Conservation (phyloP, 495 filamentous ascomycete species). For the Trichoderma orchidacearum region DNA sequence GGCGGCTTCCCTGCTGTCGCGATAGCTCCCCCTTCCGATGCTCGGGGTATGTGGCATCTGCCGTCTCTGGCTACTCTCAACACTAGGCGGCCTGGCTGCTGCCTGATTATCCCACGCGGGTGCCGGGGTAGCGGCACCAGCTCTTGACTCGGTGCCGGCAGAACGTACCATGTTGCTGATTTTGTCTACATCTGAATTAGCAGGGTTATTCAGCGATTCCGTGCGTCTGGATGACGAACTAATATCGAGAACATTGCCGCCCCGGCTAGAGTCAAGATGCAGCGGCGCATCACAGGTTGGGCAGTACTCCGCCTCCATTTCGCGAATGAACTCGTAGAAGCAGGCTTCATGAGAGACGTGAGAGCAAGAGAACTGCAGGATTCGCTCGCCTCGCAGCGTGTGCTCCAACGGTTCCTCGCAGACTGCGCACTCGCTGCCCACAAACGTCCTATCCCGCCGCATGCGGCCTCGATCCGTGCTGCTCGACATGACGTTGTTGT, state of each 20-base stretch:
- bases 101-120: slow-evolving; percentile 35
- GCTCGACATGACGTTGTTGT: slow-evolving; percentile 43
- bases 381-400: slow-evolving; percentile 84
- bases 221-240: slow-evolving; percentile 41
- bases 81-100: slow-evolving; percentile 31
- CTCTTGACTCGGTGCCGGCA: slow-evolving; percentile 50
- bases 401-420: slow-evolving; percentile 97
- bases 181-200: slow-evolving; percentile 53
- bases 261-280: slow-evolving; percentile 85
- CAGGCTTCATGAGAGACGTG: slow-evolving; percentile 98
- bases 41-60: not conserved
- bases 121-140: slow-evolving; percentile 29
- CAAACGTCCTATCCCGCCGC: slow-evolving; percentile 85
- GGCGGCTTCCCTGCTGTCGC: slow-evolving; percentile 42
- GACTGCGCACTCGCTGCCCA: slow-evolving; percentile 87
- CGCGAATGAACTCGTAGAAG: slow-evolving; percentile 97
- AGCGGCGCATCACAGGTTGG: slow-evolving; percentile 89
- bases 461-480: slow-evolving; percentile 66
- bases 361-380: slow-evolving; percentile 89
- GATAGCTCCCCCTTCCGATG: slow-evolving; percentile 20
- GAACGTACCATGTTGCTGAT: slow-evolving; percentile 89
- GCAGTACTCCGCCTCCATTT: slow-evolving; percentile 89
- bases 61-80: slow-evolving; percentile 28
- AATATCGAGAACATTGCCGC: slow-evolving; percentile 87
- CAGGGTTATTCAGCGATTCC: not conserved